Evolutionary conservation across 768 basidiomycete genomes (phyloP).

Genomic region (Termitomyces bulborhizus): DNA sequence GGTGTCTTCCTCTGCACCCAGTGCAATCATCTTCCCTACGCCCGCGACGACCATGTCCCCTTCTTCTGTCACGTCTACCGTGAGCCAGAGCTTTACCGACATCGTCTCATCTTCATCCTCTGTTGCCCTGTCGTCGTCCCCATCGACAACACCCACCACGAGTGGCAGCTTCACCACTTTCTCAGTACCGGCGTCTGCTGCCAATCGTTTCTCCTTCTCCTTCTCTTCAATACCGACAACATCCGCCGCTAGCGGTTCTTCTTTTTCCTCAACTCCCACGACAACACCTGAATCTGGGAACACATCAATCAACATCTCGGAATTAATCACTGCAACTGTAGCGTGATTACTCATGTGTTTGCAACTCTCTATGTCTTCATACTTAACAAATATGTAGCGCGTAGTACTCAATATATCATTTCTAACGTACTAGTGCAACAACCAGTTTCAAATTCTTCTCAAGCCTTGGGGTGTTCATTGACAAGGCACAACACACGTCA

Average conservation of each 20-base stretch:
- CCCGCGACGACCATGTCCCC: background rate
- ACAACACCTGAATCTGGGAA: constrained; percentile 7
- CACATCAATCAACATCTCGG: constrained; percentile 11
- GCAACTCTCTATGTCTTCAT: background rate
- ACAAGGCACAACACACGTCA: constrained; percentile 5
- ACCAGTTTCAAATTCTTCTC: no score
- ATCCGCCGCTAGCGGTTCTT: constrained; percentile 1
- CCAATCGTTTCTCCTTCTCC: background rate
- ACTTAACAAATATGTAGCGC: background rate
- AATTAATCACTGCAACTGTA: constrained; percentile 13
- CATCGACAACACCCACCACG: background rate
- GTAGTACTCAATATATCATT: background rate
- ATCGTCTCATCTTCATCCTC: background rate
- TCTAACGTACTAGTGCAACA: background rate
- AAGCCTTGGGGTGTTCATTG: no score
- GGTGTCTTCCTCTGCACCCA: background rate
- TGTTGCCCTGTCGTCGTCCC: background rate
- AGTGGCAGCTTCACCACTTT: constrained; percentile 3
- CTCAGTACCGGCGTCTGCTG: background rate
- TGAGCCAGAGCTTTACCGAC: background rate
- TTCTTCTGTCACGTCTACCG: background rate
- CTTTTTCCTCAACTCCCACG: constrained; percentile 7
- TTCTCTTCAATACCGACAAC: background rate
- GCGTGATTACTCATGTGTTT: background rate
- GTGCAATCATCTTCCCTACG: background rate